These are phyloP conservation scores for Glycine soja DNA, from an alignment of 306 rosid species.

Conservation along the genomic window DNA sequence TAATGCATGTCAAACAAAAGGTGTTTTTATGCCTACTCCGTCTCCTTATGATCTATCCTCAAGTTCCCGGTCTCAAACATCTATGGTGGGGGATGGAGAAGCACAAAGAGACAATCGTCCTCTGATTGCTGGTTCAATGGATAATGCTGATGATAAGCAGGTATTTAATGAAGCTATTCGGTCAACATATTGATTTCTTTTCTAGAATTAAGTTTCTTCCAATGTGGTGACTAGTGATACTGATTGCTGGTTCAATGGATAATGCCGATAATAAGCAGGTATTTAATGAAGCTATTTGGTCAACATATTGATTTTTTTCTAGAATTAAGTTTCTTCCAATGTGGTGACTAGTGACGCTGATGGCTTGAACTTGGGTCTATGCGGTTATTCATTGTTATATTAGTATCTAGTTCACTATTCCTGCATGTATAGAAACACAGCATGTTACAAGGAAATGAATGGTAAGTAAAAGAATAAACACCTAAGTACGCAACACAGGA, in stretches of 20 bases:
- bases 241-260: slow-evolving; percentile 67
- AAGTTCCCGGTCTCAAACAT: slow-evolving; percentile 76
- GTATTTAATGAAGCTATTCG: slow-evolving; percentile 51
- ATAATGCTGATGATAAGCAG: slow-evolving; percentile 78
- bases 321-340: slow-evolving; percentile 28
- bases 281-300: slow-evolving; percentile 34
- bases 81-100: slow-evolving; percentile 69
- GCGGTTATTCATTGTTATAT: slow-evolving; percentile 23
- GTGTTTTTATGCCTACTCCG: slow-evolving; percentile 69
- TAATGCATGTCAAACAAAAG: slow-evolving; percentile 65
- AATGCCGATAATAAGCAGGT: slow-evolving; percentile 84
- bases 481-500: not conserved
- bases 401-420: slow-evolving; percentile 2
- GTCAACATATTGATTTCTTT: slow-evolving; percentile 29
- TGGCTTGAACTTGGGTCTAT: slow-evolving; percentile 31
- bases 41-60: slow-evolving; percentile 82
- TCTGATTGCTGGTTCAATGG: slow-evolving; percentile 64
- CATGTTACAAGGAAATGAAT: not conserved
- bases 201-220: not conserved
- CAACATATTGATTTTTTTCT: slow-evolving; percentile 27
- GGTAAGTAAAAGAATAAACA: slow-evolving; percentile 15
- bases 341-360: slow-evolving; percentile 5
- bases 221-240: slow-evolving; percentile 8
- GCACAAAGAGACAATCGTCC: slow-evolving; percentile 68
- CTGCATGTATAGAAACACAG: slow-evolving; percentile 24